These are phyloP conservation scores for Debaryomycetaceae sp. DNA, from an alignment of 1,139 yeast genomes.

Conservation along the genomic window DNA sequence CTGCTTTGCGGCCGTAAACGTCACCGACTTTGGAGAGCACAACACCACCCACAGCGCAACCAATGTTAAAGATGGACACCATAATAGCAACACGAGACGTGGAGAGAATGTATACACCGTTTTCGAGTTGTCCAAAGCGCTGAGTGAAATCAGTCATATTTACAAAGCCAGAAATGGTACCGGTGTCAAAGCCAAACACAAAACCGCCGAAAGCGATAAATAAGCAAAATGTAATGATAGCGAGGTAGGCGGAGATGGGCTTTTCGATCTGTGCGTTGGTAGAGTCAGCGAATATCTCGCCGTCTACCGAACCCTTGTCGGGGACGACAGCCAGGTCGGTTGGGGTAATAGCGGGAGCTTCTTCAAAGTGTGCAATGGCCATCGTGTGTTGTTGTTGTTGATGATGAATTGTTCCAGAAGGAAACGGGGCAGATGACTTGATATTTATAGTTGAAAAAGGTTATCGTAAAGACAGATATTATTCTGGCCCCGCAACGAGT, in stretches of 20 bases:
- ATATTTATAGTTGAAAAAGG: no score
- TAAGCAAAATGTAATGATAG: constrained; percentile 25
- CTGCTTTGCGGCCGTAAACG: constrained; percentile 37
- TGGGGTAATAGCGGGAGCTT: constrained; percentile 12
- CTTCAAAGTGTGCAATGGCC: constrained; percentile 1
- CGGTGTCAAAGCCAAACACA: constrained; percentile 67
- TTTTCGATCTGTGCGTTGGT: constrained; percentile 7
- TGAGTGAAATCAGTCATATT: constrained; percentile 42
- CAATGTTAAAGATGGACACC: constrained; percentile 56
- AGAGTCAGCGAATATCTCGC: background rate
- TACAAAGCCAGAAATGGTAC: constrained; percentile 60
- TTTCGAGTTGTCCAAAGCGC: constrained; percentile 33
- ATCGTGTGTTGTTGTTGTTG: constrained; percentile 4
- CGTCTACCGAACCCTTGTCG: background rate
- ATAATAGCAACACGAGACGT: constrained; percentile 43
- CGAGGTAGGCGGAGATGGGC: constrained; percentile 17
- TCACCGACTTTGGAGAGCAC: constrained; percentile 46
- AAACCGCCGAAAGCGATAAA: constrained; percentile 55
- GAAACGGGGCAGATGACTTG: no score
- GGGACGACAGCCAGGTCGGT: background rate
- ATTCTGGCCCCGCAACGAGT: no score
- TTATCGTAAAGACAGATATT: no score
- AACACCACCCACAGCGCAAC: constrained; percentile 66
- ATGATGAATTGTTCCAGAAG: no score
- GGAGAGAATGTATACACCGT: constrained; percentile 23